A percentile compares a stretch with the other conserved stretches of the same genome.
phyloP scores from a whole-genome alignment of 257 asterid genomes.

The Agastache rugosa region DNA sequence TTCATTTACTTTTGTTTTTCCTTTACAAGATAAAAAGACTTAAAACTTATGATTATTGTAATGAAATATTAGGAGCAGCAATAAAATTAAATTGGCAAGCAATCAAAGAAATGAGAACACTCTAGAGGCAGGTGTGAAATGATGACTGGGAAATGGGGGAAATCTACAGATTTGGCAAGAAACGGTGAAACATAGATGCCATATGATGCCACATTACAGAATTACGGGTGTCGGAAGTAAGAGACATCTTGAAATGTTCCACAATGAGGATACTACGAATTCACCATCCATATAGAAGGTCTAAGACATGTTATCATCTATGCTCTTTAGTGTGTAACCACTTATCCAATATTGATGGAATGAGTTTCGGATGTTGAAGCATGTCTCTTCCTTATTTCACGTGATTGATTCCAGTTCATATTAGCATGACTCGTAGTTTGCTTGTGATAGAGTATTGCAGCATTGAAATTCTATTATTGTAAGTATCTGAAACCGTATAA shows the following conservation, averaged over 20 bases:
- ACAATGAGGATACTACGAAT: neutral
- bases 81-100: slow-evolving; percentile 5
- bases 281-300: neutral
- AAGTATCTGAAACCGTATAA: neutral
- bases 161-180: neutral
- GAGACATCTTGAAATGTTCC: neutral
- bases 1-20: slow-evolving; percentile 1
- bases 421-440: neutral
- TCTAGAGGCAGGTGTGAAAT: neutral
- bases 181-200: neutral
- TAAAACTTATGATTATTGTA: neutral
- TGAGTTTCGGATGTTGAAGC: neutral
- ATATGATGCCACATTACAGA: neutral
- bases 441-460: neutral
- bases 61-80: neutral
- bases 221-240: neutral
- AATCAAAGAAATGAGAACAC: slow-evolving; percentile 1
- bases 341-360: neutral
- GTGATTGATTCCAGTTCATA: neutral
- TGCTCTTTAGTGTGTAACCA: neutral
- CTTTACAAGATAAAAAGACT: neutral
- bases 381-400: neutral
- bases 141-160: neutral
- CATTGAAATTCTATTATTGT: neutral
- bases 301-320: neutral